phyloP scores from a whole-genome alignment of 495 filamentous ascomycete genomes.

The Tuber umbilicatum region DNA sequence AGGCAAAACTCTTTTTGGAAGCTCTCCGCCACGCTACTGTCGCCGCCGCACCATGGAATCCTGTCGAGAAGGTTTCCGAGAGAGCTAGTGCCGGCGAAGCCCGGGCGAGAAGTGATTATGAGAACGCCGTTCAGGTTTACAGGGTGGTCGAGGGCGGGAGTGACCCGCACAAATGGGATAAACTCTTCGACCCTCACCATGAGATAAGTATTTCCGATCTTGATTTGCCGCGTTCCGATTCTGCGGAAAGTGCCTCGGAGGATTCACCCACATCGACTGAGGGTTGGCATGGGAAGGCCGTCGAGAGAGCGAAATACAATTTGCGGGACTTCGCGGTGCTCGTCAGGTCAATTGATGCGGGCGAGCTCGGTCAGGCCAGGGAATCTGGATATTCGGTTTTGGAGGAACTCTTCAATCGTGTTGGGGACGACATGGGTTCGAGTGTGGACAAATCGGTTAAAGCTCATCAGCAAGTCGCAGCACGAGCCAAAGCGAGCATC shows the following conservation, averaged over 20 bases:
- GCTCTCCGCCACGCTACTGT: slow-evolving; percentile 11
- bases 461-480: neutral
- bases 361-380: slow-evolving; percentile 8
- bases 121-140: slow-evolving; percentile 20
- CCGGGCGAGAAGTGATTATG: slow-evolving; percentile 22
- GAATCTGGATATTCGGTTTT: slow-evolving; percentile 14
- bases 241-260: neutral
- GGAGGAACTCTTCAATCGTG: slow-evolving; percentile 9
- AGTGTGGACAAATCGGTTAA: neutral
- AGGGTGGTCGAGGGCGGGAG: neutral
- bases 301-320: slow-evolving; percentile 15
- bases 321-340: slow-evolving; percentile 12
- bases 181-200: slow-evolving; percentile 17
- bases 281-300: slow-evolving; percentile 13
- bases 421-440: neutral
- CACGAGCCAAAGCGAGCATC: neutral
- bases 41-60: slow-evolving; percentile 15
- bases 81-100: slow-evolving; percentile 2
- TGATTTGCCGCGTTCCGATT: slow-evolving; percentile 13
- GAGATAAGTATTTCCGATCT: slow-evolving; percentile 23
- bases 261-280: slow-evolving; percentile 7
- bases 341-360: slow-evolving; percentile 4
- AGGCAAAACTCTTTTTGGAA: slow-evolving; percentile 18
- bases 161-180: slow-evolving; percentile 27
- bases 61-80: slow-evolving; percentile 7